These are phyloP conservation scores for Massariosphaeria phaeospora DNA, from an alignment of 495 filamentous ascomycete species.

Conservation along the genomic window DNA sequence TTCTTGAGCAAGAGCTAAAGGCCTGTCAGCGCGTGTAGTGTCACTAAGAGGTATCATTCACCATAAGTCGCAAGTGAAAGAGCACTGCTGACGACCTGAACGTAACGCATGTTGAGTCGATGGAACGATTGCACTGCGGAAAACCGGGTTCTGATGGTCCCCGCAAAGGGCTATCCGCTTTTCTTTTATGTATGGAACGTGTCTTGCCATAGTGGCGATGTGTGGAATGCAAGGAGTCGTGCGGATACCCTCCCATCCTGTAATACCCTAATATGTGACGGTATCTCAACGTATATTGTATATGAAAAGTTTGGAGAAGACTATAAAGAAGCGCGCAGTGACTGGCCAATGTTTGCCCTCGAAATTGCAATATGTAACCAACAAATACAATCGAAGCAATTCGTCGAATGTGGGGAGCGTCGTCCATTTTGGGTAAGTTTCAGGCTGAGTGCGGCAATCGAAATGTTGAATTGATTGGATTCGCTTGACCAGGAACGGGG, in stretches of 20 bases:
- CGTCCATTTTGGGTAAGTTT: slow-evolving; percentile 23
- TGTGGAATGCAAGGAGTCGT: neutral
- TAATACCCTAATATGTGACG: slow-evolving; percentile 8
- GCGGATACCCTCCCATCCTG: slow-evolving; percentile 1
- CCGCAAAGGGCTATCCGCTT: neutral
- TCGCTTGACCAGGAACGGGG: slow-evolving; percentile 9
- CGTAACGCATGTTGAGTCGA: slow-evolving; percentile 21
- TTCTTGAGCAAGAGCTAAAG: neutral
- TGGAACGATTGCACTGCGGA: neutral
- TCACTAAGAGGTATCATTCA: neutral
- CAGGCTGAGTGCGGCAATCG: slow-evolving; percentile 25
- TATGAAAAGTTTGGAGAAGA: slow-evolving; percentile 13
- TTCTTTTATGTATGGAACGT: slow-evolving; percentile 19
- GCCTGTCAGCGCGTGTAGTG: neutral
- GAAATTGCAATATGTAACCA: slow-evolving; percentile 29
- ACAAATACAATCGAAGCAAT: slow-evolving; percentile 23
- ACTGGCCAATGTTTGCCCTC: slow-evolving; percentile 21
- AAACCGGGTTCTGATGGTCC: neutral
- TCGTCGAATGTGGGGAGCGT: slow-evolving; percentile 1
- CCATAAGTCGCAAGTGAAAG: slow-evolving; percentile 21
- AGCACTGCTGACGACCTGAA: slow-evolving; percentile 19
- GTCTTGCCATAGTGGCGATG: slow-evolving; percentile 5
- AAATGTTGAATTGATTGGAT: slow-evolving; percentile 8
- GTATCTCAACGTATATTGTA: slow-evolving; percentile 24
- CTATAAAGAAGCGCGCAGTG: neutral